These are phyloP conservation scores for Scheffersomyces spartinae DNA, from an alignment of 805 yeast species.

Conservation along the genomic window DNA sequence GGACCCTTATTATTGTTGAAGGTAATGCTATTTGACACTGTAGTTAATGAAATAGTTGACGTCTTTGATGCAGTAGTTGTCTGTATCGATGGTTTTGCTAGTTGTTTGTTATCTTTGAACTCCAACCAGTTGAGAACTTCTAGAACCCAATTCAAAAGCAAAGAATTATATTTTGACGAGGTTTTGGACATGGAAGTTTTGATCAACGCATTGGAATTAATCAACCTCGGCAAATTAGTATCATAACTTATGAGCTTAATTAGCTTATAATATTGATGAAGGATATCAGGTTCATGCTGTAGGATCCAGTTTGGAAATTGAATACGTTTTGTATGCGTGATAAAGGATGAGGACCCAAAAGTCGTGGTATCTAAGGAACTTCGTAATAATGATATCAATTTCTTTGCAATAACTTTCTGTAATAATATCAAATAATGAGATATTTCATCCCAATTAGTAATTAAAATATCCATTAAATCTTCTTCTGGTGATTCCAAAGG, in stretches of 20 bases:
- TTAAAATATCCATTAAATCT: conserved; percentile 19
- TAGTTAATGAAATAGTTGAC: conserved; percentile 1
- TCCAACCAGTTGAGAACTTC: conserved; percentile 34
- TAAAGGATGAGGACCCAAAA: conserved; percentile 10
- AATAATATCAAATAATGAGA: conserved; percentile 21
- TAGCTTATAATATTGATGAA: conserved; percentile 17
- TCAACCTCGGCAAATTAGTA: conserved; percentile 24
- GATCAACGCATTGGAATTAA: conserved; percentile 22
- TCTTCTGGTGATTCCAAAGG: conserved; percentile 19
- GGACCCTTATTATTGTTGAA: background rate
- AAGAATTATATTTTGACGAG: conserved; percentile 10
- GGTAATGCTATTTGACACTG: background rate
- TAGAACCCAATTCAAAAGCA: conserved; percentile 27
- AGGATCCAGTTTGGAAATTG: conserved; percentile 23
- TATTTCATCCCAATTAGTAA: conserved; percentile 28
- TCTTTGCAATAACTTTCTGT: conserved; percentile 23
- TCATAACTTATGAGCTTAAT: conserved; percentile 22
- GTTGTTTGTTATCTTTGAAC: conserved; percentile 28
- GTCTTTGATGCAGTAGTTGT: too few relatives aligned
- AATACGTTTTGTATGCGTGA: conserved; percentile 21
- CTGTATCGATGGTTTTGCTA: too few relatives aligned
- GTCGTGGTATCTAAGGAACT: conserved; percentile 1
- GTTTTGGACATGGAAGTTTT: conserved; percentile 5
- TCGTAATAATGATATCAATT: conserved; percentile 8
- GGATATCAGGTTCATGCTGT: conserved; percentile 23